Conservation (phyloP, 176 grass and related monocot species). For the Zea mays region DNA sequence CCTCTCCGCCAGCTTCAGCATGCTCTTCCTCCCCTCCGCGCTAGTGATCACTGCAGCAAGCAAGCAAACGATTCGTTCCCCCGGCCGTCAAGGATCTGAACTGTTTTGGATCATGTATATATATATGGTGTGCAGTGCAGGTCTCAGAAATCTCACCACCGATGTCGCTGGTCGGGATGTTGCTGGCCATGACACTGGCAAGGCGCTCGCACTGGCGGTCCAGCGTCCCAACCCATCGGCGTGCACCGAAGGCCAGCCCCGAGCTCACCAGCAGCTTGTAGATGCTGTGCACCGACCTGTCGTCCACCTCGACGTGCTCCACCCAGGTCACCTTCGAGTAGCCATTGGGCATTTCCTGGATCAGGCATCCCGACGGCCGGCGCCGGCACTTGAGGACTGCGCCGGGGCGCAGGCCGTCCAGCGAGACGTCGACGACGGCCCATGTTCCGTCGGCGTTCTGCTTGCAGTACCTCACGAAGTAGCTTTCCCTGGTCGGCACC, state of each 20-base stretch:
- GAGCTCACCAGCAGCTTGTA: conserved; percentile 87
- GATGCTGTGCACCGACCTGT: conserved; percentile 85
- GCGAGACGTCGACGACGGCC: conserved; percentile 90
- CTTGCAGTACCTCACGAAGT: conserved; percentile 97
- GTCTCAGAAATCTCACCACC: conserved; percentile 47
- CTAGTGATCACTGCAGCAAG: conserved; percentile 69
- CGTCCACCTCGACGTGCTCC: conserved; percentile 92
- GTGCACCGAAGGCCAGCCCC: conserved; percentile 76
- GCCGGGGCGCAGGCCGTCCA: conserved; percentile 72
- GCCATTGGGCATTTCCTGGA: conserved; percentile 96
- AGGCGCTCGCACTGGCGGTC: conserved; percentile 93
- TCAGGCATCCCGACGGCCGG: conserved; percentile 84
- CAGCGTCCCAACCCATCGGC: conserved; percentile 73
- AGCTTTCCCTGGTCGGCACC: conserved; percentile 81
- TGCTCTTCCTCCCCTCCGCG: conserved; percentile 87
- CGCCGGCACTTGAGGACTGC: conserved; percentile 58
- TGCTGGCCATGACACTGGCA: conserved; percentile 88
- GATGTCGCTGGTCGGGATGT: conserved; percentile 79
- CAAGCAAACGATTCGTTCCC: neutral
- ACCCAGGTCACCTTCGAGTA: conserved; percentile 99
- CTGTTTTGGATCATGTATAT: no score
- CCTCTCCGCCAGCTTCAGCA: conserved; percentile 95
- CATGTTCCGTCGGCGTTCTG: conserved; percentile 79
- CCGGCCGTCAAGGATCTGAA: no score
- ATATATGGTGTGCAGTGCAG: no score